Base-by-base conservation (phyloP, 805 yeast species). In the Schwanniomyces pseudopolymorphus region DNA sequence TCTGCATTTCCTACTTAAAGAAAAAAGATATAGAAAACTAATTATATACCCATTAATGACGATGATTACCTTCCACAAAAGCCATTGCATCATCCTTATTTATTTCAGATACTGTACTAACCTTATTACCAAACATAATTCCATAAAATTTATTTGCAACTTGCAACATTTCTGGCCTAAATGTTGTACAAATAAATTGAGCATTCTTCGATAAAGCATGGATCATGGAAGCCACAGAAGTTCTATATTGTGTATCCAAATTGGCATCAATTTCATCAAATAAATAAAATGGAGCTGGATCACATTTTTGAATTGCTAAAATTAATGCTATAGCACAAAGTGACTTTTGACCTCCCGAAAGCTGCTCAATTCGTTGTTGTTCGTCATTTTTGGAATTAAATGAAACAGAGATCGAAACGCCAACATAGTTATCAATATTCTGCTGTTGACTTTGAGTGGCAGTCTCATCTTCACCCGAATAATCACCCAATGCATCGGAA, bases 251-350 rank as follows among this genome's bases (percentile, higher is more conserved):
- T 2, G 96, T 81, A 66, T 94, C 99, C 51, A 94, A 74, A 56
- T 92, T 94, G 4, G 98, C 97, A 69, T 94, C 99, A 48, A 94
- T 86, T 70, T 94, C 99, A 66, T 94, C 99, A 65, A 94, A 92
- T 40, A 94, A 67, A 61, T 94, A 94, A 64, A 94, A 94, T 41
- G 98, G 97, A 7, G 97, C 97, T 9, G 98, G 98, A 56, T 94
- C 98, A 53, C 95, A 89, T 59, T 80, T 83, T 69, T 94, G 99
- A 49, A 92, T 89, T 3, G 99, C 97, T 47, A 94, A 75, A 53
- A 94, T 91, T 42, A 94, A 77, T 0, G 98, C 91, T 55, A 94
- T 83, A 0, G 99, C 98, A 72, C 98, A 91, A n/a, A 94, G 72
- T 0, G 97, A 87, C 63, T 92, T 92, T 60, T 94, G 99, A 9